These are phyloP conservation scores for Chrysopogon serrulatus DNA, from an alignment of 176 grass and related monocot genomes.

Conservation along the genomic window DNA sequence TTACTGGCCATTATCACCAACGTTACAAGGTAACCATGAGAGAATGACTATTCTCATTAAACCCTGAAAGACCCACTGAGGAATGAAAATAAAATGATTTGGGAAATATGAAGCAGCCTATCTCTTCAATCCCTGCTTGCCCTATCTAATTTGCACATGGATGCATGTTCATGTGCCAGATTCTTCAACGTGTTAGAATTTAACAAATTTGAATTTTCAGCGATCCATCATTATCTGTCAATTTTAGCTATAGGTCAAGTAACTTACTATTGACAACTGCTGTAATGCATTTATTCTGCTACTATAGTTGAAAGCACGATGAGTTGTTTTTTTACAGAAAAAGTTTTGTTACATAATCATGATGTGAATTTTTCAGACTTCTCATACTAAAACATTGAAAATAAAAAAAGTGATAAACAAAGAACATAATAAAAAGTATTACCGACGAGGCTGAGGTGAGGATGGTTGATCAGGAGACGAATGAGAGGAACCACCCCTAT, in stretches of 20 bases:
- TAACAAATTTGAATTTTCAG: not conserved
- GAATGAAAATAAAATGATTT: not conserved
- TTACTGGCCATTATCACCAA: not conserved
- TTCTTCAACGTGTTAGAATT: not conserved
- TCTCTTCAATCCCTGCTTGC: not conserved
- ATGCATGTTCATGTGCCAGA: not conserved
- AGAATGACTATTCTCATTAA: not conserved
- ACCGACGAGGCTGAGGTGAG: conserved; percentile 57
- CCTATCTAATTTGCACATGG: not conserved
- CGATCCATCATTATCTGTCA: not conserved
- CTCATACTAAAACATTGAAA: not conserved
- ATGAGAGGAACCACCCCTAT: conserved; percentile 52
- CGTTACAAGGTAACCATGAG: not conserved
- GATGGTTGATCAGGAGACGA: conserved; percentile 79
- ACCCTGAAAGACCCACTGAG: not conserved
- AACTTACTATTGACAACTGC: conserved; percentile 6
- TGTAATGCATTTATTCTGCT: not conserved
- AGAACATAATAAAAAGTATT: conserved; percentile 20
- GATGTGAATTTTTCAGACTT: not conserved
- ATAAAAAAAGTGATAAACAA: conserved; percentile 16
- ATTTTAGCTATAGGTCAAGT: not conserved
- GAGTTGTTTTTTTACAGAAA: not conserved
- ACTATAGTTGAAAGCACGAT: not conserved
- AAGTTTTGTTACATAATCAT: not conserved
- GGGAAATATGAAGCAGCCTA: not conserved